phyloP scores from a whole-genome alignment of 225 moss, liverwort and hornwort genomes.

The Rhytidiadelphus loreus region DNA sequence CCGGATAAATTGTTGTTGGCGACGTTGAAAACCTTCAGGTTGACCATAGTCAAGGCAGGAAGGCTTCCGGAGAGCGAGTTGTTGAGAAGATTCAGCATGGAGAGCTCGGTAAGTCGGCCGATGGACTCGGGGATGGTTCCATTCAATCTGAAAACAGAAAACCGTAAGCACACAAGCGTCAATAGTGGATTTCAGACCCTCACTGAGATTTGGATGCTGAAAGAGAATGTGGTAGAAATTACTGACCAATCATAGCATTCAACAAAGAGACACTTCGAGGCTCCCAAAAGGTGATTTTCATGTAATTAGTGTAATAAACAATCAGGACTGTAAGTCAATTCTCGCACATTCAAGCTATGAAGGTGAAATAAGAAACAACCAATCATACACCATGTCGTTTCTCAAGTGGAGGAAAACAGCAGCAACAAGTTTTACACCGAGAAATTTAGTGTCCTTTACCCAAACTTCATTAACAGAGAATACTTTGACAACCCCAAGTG shows the following conservation, averaged over 20 bases:
- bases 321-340: too few species aligned
- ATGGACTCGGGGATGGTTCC: constrained; percentile 16
- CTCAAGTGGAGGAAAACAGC: not conserved
- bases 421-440: too few species aligned
- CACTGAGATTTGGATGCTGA: not conserved
- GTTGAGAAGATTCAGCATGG: constrained; percentile 19
- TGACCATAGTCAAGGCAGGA: constrained; percentile 24
- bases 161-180: not conserved
- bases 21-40: constrained; percentile 36
- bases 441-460: not conserved
- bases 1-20: constrained; percentile 69
- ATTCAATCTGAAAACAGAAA: constrained; percentile 14
- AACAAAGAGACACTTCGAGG: too few species aligned
- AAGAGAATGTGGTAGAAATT: not conserved
- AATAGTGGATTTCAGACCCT: not conserved
- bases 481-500: not conserved
- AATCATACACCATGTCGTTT: not conserved
- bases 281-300: not conserved
- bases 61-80: constrained; percentile 50
- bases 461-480: not conserved
- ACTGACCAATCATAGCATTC: not conserved
- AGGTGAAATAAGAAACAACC: not conserved
- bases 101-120: not conserved
- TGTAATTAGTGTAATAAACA: not conserved
- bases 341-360: not conserved